These are phyloP conservation scores for Tolypocladium cylindrosporum DNA, from an alignment of 2,329 filamentous ascomycete genomes.

Conservation along the genomic window DNA sequence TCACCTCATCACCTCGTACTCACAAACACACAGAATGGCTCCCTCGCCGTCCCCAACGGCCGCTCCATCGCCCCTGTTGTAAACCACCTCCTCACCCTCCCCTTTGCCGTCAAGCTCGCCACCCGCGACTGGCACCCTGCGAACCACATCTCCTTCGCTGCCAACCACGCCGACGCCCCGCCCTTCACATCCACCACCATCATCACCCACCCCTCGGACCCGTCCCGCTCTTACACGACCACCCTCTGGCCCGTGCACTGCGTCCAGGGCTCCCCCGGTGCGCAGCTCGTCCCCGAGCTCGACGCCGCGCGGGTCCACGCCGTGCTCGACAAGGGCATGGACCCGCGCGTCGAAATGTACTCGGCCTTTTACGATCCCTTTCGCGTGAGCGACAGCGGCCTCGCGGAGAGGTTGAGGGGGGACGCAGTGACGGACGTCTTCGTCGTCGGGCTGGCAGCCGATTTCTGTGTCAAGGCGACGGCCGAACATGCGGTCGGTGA, in stretches of 20 bases:
- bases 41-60: conserved; percentile 71
- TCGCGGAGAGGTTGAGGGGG: conserved; percentile 47
- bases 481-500: conserved; percentile 67
- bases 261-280: conserved; percentile 63
- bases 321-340: conserved; percentile 69
- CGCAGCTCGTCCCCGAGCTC: conserved; percentile 64
- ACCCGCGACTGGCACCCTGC: conserved; percentile 89
- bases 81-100: conserved; percentile 63
- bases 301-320: conserved; percentile 47
- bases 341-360: conserved; percentile 79
- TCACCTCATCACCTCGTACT: not conserved
- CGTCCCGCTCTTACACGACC: conserved; percentile 51
- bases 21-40: conserved; percentile 51
- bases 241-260: conserved; percentile 88
- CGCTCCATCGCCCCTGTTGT: conserved; percentile 60
- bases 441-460: conserved; percentile 75
- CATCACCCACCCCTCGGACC: conserved; percentile 57
- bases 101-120: conserved; percentile 66
- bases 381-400: conserved; percentile 49
- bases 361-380: conserved; percentile 84
- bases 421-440: conserved; percentile 66
- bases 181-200: conserved; percentile 57
- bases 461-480: conserved; percentile 80
- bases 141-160: conserved; percentile 80
- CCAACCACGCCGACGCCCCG: conserved; percentile 58